Conservation (phyloP, 176 grass and related monocot species). For the Eleusine indica region DNA sequence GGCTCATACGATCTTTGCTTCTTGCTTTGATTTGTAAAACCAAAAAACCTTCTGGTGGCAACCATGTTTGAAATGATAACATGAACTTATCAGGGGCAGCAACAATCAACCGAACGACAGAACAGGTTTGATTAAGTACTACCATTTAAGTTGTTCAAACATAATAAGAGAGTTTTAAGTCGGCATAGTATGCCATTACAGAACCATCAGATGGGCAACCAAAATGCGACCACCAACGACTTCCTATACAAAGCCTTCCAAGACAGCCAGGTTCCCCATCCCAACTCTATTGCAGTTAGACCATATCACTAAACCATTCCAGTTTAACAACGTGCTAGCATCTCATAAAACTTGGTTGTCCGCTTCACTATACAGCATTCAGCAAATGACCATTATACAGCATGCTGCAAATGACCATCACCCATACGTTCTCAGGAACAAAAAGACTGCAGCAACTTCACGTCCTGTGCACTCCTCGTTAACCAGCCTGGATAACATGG, state of each 20-base stretch:
- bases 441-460: slow-evolving; percentile 2
- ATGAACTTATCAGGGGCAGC: too few species aligned
- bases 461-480: not conserved
- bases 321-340: not conserved
- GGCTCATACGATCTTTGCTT: too few species aligned
- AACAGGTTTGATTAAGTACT: too few species aligned
- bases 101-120: too few species aligned
- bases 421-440: not conserved
- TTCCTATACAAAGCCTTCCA: not conserved
- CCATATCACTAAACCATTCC: not conserved
- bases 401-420: not conserved
- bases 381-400: slow-evolving; percentile 2
- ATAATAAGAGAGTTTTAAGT: not conserved
- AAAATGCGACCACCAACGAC: not conserved
- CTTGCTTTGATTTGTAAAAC: too few species aligned
- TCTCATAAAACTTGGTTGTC: not conserved
- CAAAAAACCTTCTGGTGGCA: too few species aligned
- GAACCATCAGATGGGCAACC: not conserved
- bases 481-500: not conserved
- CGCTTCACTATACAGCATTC: slow-evolving; percentile 12
- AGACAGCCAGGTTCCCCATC: not conserved
- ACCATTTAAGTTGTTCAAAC: not conserved
- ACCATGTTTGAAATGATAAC: too few species aligned
- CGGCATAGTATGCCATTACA: not conserved
- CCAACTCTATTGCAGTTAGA: not conserved